These are phyloP conservation scores for Acacia acuminata DNA, from an alignment of 306 rosid genomes.

Conservation along the genomic window DNA sequence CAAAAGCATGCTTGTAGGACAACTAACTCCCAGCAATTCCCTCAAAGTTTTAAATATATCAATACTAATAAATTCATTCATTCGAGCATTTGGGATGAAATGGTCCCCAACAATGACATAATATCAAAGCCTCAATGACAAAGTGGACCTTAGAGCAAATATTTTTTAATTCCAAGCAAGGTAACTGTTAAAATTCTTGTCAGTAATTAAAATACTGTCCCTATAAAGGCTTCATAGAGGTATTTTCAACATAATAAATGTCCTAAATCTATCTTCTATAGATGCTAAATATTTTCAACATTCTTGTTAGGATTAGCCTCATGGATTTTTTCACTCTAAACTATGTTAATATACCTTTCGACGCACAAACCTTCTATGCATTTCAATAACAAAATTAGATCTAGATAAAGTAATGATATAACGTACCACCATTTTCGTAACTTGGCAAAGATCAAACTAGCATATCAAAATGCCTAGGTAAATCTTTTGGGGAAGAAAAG, in stretches of 20 bases:
- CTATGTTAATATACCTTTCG: not conserved
- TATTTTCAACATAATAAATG: not conserved
- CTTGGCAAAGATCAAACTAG: no score
- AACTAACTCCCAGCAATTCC: not conserved
- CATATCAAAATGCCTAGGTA: no score
- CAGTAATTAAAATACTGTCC: not conserved
- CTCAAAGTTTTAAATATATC: not conserved
- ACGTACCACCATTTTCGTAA: no score
- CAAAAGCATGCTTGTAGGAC: not conserved
- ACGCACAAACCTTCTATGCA: not conserved
- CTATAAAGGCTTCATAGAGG: not conserved
- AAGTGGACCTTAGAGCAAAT: not conserved
- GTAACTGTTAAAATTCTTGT: not conserved
- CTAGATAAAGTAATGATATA: conserved; percentile 1
- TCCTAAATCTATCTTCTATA: not conserved
- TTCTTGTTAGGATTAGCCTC: no score
- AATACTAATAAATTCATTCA: not conserved
- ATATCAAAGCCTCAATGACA: not conserved
- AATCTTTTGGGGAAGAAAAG: no score
- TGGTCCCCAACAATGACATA: not conserved
- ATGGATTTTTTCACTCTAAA: not conserved
- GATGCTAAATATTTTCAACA: not conserved
- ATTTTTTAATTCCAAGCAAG: not conserved
- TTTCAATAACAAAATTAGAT: not conserved
- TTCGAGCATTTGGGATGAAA: not conserved